Conservation (phyloP, 148 eudicot species). For the Nyssa sinensis region DNA sequence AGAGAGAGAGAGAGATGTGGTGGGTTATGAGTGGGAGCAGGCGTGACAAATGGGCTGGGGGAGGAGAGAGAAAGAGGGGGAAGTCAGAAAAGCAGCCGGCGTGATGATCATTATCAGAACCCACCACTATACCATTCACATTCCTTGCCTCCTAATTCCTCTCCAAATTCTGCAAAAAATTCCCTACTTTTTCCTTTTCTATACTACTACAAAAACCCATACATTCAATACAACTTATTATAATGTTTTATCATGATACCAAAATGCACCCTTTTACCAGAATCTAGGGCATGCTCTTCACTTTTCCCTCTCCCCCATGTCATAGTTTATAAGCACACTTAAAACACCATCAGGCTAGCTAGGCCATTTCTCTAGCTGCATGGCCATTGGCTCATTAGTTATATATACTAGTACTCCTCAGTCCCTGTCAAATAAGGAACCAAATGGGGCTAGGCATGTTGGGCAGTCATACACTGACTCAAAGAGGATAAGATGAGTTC, state of each 20-base stretch:
- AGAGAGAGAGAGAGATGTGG: slow-evolving; percentile 15
- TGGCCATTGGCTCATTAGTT: background rate
- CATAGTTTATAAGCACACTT: background rate
- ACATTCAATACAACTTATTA: background rate
- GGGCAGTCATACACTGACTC: too few relatives aligned
- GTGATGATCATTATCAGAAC: slow-evolving; percentile 44
- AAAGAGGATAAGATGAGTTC: too few relatives aligned
- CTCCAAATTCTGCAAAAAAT: slow-evolving; percentile 28
- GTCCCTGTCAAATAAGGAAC: too few relatives aligned
- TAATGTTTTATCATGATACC: slow-evolving; percentile 5
- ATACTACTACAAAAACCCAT: slow-evolving; percentile 9
- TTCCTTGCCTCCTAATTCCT: slow-evolving; percentile 55
- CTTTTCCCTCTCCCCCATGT: background rate
- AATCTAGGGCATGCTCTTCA: slow-evolving; percentile 16
- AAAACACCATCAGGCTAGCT: background rate
- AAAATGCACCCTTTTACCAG: slow-evolving; percentile 2
- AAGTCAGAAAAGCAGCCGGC: slow-evolving; percentile 62
- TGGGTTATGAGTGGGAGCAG: slow-evolving; percentile 24
- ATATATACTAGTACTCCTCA: too few relatives aligned
- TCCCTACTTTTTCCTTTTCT: slow-evolving; percentile 12
- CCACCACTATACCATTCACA: slow-evolving; percentile 36
- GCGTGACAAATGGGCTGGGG: slow-evolving; percentile 15
- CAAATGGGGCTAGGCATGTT: too few relatives aligned
- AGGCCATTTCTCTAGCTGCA: background rate
- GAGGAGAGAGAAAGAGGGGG: slow-evolving; percentile 24